Conservation (phyloP, 495 filamentous ascomycete genomes). For the Aspergillus ellipticus region DNA sequence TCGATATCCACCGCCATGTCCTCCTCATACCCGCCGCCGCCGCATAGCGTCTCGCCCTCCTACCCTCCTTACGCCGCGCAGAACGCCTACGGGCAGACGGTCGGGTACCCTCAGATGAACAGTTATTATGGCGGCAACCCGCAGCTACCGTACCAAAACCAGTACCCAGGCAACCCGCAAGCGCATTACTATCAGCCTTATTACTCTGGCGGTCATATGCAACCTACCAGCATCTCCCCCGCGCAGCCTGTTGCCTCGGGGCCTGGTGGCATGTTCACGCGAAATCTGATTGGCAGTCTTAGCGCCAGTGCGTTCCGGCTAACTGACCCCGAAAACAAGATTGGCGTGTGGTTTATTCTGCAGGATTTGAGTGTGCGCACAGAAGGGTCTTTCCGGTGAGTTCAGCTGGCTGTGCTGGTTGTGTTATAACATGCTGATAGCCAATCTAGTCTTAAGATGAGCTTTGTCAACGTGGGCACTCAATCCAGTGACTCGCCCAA, state of each 20-base stretch:
- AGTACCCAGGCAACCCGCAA: slow-evolving; percentile 41
- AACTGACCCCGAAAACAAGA: slow-evolving; percentile 74
- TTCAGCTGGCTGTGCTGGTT: neutral
- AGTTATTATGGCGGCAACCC: slow-evolving; percentile 39
- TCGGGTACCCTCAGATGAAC: slow-evolving; percentile 38
- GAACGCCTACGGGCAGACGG: slow-evolving; percentile 36
- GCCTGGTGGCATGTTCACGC: slow-evolving; percentile 87
- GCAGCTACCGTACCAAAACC: slow-evolving; percentile 37
- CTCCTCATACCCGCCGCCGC: slow-evolving; percentile 67
- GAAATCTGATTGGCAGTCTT: slow-evolving; percentile 92
- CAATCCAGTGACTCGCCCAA: slow-evolving; percentile 31
- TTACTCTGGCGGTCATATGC: slow-evolving; percentile 33
- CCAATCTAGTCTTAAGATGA: slow-evolving; percentile 60
- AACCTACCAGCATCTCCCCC: slow-evolving; percentile 35
- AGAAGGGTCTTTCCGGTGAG: slow-evolving; percentile 85
- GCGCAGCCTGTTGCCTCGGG: slow-evolving; percentile 41
- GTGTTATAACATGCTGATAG: neutral
- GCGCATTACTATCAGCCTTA: slow-evolving; percentile 39
- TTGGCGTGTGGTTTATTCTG: slow-evolving; percentile 95
- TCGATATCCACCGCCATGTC: slow-evolving; percentile 83
- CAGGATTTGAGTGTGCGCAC: slow-evolving; percentile 94
- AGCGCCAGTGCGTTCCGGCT: slow-evolving; percentile 87
- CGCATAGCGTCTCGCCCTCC: slow-evolving; percentile 39
- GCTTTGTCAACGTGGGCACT: slow-evolving; percentile 79
- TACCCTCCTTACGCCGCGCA: slow-evolving; percentile 34